Percentiles rank a stretch among this genome's conserved stretches.
Conservation (phyloP, 495 filamentous ascomycete species). For the Penicillium ochrochloron region DNA sequence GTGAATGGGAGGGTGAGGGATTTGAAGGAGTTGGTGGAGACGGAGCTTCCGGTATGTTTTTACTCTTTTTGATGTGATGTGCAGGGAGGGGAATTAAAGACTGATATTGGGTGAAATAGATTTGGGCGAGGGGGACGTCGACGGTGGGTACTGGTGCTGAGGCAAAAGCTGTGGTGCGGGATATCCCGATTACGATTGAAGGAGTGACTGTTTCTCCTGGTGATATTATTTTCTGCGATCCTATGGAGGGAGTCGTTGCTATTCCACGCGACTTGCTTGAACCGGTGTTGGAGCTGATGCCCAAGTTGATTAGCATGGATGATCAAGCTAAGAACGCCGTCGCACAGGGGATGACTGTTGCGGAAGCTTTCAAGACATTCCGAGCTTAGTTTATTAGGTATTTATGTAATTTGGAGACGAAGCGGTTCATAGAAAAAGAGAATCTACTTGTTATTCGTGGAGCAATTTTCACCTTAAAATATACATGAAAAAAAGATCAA, state of each 20-base stretch:
- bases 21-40: conserved; percentile 53
- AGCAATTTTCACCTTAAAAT: neutral
- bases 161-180: conserved; percentile 58
- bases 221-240: conserved; percentile 68
- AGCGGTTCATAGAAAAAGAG: neutral
- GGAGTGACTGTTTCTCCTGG: conserved; percentile 57
- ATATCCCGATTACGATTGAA: conserved; percentile 56
- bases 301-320: conserved; percentile 61
- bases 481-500: conserved; percentile 26
- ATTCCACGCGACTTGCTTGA: conserved; percentile 58
- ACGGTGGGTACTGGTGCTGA: conserved; percentile 66
- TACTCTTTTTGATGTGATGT: neutral
- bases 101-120: conserved; percentile 28
- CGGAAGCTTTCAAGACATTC: conserved; percentile 60
- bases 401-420: neutral
- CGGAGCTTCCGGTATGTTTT: conserved; percentile 52
- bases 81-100: neutral
- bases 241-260: conserved; percentile 63
- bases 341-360: conserved; percentile 55
- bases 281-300: conserved; percentile 57
- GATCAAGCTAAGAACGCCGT: conserved; percentile 65
- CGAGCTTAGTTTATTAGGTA: conserved; percentile 17
- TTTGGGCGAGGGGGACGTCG: conserved; percentile 61
- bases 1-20: conserved; percentile 68
- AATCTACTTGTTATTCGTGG: neutral